Evolutionary conservation across 75 land plant genomes (phyloP), one percentile per base, ranked within the genome.

Genomic region (Adiantum capillusveneris): DNA sequence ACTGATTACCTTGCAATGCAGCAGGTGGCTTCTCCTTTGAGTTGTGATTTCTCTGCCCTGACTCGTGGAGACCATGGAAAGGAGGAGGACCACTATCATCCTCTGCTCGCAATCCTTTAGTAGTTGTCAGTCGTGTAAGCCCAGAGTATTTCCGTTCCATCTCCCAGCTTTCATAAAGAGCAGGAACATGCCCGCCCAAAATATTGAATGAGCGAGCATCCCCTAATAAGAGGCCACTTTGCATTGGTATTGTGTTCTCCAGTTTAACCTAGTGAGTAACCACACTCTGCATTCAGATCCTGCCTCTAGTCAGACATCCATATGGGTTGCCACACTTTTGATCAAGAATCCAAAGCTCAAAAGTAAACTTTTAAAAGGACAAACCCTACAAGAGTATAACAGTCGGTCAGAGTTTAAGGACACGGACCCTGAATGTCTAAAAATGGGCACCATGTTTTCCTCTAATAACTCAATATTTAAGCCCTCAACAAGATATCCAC

Each of bases 161-260:
- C 63, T 76, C 58, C 88, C 94, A 91, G 37, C 82, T 83, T 34
- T 91, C 94, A 69, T 82, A 75, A 18, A 91, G 80, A 24, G 84
- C 44, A 72, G 73, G 68, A 19, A 91, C 97, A 60, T 74, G 61
- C 63, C 97, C 97, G 42, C 97, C 97, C 46, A 88, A 37, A 25
- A 87, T 30, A n/a, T 53, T 60, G 19, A 91, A 22, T 30, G 68
- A 68, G 50, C 68, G 61, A 34, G 80, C 55, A 57, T 74, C 80
- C 52, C 90, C 78, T 62, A 90, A 81, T 29, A 80, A 6, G 59
- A 91, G 81, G n/a, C 93, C 93, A 76, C 67, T 66, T 30, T 80
- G 81, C 16, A 91, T 27, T 29, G 71, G 2, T 49, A 59, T 61
- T 50, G 64, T 71, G 27, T 70, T 70, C 59, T 75, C 71, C 43